Base-by-base conservation (phyloP, 31 red algal genomes). In the Pterothamnion heteromorphum region DNA sequence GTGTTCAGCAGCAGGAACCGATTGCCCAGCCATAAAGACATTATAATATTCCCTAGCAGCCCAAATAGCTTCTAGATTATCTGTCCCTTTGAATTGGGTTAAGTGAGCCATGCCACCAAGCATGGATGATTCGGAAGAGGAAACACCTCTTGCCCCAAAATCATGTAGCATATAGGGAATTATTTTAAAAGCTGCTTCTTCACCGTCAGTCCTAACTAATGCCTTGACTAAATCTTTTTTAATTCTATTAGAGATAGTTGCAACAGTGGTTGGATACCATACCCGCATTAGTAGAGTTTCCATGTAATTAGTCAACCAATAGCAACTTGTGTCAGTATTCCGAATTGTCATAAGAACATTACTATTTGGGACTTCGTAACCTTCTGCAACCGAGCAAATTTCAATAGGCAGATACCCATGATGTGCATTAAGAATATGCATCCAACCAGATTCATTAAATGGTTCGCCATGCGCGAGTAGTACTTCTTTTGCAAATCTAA, bases 221-320 rank as follows among this genome's bases (percentile, higher is more conserved):
- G 23, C 23, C 72, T 76, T 76, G 30, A 76, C 72, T 32, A 76
- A 26, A 26, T 30, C 23, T 32, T 76, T 76, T 32, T 76, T 76
- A 30, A 76, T 32, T 32, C 30, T 32, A 30, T 76, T 76, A 76
- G 26, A 30, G 30, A 76, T 76, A 26, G 72, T 76, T 30, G 72
- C 72, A 30, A 76, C 72, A 30, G 72, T 76, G 72, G 26, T 76
- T 76, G 72, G 72, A 76, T 76, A 76, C 72, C 72, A 76, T 30
- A 76, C 30, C 30, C 30, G 72, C 72, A 76, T 76, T 76, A 76
- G 72, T 32, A 76, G 30, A 76, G 72, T 76, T 76, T 76, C 72
- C 30, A 76, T 26, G 72, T 30, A 76, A 32, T 76, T 76, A 76
- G 72, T 76, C 72, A 76, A 32, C 72, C 72, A 76, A 76, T 76